Conservation (phyloP, 2,329 filamentous ascomycete genomes). For the Botrytis cinerea region DNA sequence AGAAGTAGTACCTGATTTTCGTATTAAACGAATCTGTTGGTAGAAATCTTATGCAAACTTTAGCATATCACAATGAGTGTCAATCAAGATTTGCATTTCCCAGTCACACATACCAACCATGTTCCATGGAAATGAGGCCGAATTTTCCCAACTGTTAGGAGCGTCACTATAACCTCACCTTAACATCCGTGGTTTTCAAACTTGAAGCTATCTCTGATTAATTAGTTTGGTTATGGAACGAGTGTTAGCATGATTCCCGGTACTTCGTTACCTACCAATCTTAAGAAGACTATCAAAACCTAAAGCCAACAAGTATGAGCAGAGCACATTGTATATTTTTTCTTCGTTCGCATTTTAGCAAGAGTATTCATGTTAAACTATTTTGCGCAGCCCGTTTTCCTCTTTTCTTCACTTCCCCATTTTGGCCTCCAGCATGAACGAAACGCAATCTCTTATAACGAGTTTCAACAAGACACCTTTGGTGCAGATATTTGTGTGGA, state of each 20-base stretch:
- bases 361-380: not conserved
- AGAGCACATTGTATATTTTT: not conserved
- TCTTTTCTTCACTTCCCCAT: not conserved
- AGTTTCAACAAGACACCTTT: conserved; percentile 14
- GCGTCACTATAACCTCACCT: not conserved
- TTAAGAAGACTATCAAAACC: not conserved
- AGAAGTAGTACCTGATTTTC: not conserved
- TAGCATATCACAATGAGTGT: not conserved
- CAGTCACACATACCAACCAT: not conserved
- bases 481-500: conserved; percentile 15
- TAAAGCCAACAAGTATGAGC: not conserved
- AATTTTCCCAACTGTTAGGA: not conserved
- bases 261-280: not conserved
- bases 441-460: conserved; percentile 2
- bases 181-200: not conserved
- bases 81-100: not conserved
- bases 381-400: not conserved
- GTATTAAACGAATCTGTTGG: not conserved
- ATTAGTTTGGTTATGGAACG: not conserved
- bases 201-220: not conserved
- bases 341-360: not conserved
- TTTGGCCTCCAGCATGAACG: not conserved
- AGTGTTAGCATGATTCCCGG: not conserved
- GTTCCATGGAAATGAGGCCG: not conserved
- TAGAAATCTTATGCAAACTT: not conserved